Evolutionary conservation across 371 early-diverging fungal genomes (phyloP).

Genomic region (Chytridium lagenaria): DNA sequence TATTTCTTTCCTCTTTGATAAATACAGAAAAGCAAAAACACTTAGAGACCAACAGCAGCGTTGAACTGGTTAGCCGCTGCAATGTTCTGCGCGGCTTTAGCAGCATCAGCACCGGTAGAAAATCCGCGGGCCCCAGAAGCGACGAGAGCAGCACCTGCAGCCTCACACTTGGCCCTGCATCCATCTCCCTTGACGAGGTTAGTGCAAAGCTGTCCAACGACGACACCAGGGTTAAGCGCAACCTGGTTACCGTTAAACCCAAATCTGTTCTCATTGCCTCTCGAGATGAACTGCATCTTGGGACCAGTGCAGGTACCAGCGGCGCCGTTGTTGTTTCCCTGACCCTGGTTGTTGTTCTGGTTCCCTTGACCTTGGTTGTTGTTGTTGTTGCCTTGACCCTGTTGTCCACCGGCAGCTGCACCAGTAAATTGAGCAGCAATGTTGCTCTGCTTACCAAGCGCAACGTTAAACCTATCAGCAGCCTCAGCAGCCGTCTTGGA

Average conservation of each 20-base stretch:
- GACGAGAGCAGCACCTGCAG: background rate
- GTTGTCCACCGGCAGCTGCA: too few relatives aligned
- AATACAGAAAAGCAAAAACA: too few relatives aligned
- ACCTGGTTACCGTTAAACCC: slow-evolving; percentile 34
- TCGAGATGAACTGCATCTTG: slow-evolving; percentile 23
- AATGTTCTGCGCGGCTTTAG: background rate
- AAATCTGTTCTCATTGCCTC: slow-evolving; percentile 30
- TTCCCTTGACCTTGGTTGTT: too few relatives aligned
- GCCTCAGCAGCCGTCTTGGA: too few relatives aligned
- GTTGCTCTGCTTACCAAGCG: too few relatives aligned
- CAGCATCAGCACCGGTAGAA: background rate
- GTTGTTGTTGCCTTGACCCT: slow-evolving; percentile 12
- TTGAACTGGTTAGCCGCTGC: background rate
- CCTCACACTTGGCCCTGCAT: background rate
- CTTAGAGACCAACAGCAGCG: too few relatives aligned
- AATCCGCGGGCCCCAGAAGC: background rate
- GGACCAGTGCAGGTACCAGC: too few relatives aligned
- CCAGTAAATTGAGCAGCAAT: too few relatives aligned
- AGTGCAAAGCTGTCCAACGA: slow-evolving; percentile 29
- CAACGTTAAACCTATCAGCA: too few relatives aligned
- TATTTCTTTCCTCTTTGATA: too few relatives aligned
- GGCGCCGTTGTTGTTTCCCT: too few relatives aligned
- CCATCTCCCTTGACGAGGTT: background rate
- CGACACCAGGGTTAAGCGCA: slow-evolving; percentile 35
- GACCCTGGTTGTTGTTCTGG: too few relatives aligned